Conservation (phyloP, 306 rosid genomes). For the Carpinus fangiana region DNA sequence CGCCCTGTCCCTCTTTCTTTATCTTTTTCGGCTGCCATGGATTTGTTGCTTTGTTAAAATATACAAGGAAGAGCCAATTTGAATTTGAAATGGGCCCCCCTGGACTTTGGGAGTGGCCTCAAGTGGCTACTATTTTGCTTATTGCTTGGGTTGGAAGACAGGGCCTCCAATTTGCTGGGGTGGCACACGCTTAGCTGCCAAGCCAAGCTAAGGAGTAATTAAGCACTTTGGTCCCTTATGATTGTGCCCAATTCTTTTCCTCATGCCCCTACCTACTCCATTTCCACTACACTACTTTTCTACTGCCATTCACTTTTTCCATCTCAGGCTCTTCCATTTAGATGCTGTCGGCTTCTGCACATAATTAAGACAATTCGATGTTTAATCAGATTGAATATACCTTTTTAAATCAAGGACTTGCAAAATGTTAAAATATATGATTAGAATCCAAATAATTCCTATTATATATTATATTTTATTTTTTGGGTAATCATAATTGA, state of each 20-base stretch:
- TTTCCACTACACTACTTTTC: too few relatives aligned
- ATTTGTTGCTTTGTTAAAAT: background rate
- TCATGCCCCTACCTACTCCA: background rate
- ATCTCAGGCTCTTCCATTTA: background rate
- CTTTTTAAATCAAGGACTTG: too few relatives aligned
- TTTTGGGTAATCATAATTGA: too few relatives aligned
- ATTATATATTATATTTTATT: too few relatives aligned
- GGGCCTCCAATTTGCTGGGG: conserved; percentile 24
- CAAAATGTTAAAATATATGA: too few relatives aligned
- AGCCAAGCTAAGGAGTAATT: background rate
- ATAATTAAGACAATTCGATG: too few relatives aligned
- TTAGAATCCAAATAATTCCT: too few relatives aligned
- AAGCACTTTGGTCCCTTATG: background rate
- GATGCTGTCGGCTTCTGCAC: background rate
- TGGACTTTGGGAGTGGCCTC: background rate
- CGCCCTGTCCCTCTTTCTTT: conserved; percentile 7
- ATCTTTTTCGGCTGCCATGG: background rate
- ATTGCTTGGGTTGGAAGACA: conserved; percentile 26
- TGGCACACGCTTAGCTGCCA: conserved; percentile 26
- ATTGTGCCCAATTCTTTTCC: conserved; percentile 16
- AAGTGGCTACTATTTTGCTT: conserved; percentile 10
- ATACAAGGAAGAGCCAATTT: background rate
- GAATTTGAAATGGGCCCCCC: background rate
- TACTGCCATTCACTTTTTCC: background rate
- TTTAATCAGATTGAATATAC: too few relatives aligned